Base-by-base conservation (phyloP, 2,329 filamentous ascomycete genomes). In the Curvularia eragrostidis region DNA sequence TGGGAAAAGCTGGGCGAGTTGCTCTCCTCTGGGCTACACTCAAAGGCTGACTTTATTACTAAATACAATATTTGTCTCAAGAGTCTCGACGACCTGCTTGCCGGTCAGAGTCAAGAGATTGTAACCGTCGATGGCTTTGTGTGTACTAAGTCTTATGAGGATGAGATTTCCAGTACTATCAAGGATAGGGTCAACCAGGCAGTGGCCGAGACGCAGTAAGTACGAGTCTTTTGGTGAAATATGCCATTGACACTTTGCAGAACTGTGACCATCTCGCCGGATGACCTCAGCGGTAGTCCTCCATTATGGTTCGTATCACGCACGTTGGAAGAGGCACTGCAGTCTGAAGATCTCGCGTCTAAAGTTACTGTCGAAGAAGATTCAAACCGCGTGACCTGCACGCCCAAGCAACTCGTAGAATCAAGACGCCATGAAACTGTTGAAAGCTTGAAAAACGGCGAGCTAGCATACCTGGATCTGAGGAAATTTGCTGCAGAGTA, bases 231-330 rank as follows among this genome's bases (percentile, higher is more conserved):
- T 3, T 48, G 8, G 5, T 21, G 7, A 34, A 19, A 12, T 13
- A 26, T 36, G 26, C 2, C 18, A 7, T 24, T 56, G 34, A 62
- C 39, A 56, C 42, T 41, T 9, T 18, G 24, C n/a, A 71, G 68
- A 24, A 42, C 56, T 21, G 28, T 67, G 7, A 48, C 58, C 5
- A 50, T 75, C 15, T 32, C 34, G 12, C 47, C 72, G 12, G 50
- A 55, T 30, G 43, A 62, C 19, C 34, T 75, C 5, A 58, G 62
- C 15, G 68, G 69, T 3, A 53, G 48, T 10, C 70, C 72, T 8
- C 71, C 73, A 10, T 32, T 34, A 36, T 74, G 70, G 69, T 67
- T 67, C 24, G 61, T 70, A 34, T 54, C 53, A 13, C 57, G 52
- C 10, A 55, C 41, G 34, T 13, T 71, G 10, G 34, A 67, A 6